Base-by-base conservation (phyloP, 768 basidiomycete species). In the Podaxis rugospora region DNA sequence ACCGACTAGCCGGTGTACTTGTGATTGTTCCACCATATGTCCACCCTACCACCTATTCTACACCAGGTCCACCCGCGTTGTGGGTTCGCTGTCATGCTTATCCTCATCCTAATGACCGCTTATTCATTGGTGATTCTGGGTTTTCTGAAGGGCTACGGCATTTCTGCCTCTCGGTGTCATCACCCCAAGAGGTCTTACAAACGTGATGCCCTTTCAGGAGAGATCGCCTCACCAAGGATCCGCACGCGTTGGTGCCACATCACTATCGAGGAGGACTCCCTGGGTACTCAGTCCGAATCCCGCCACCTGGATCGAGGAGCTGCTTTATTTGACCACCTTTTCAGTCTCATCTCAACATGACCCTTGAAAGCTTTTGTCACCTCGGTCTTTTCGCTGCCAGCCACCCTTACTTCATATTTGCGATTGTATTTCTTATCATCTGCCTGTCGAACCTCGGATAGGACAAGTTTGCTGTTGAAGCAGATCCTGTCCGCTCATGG, bases 401-500 rank as follows among this genome's bases (percentile, higher is more conserved):
- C 1, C 85, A 79, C 5, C 92, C 93, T 0, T 91, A 83, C 80
- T 70, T 92, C 42, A 90, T 86, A 10, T 90, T 98, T 66, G 78
- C 85, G 3, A 52, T 89, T 28, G 83, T 94, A 1, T 90, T 94
- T 62, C 69, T 83, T 3, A 42, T 84, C 39, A 75, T 95, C 80
- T 96, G 21, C 21, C 21, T 21, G 21, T 21, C 1, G 51, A 98
- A 98, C 69, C 75, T 92, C 49, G 97, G 97, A 11, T 99, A 97
- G 97, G 86, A 83, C 68, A 81, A 81, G 44, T 99, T 99, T 65
- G 81, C 85, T 36, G 83, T 99, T 53, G 97, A 99, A 73, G 95
- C 88, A 1, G 93, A 98, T 70, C 97, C 97, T 0, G 96, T 99
- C n/a, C 81, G 90, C 50, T 77, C 98, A 25, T 99, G 97, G 97